Evolutionary conservation across 176 grass and related monocot genomes (phyloP).

Genomic region (Oryza coarctata): DNA sequence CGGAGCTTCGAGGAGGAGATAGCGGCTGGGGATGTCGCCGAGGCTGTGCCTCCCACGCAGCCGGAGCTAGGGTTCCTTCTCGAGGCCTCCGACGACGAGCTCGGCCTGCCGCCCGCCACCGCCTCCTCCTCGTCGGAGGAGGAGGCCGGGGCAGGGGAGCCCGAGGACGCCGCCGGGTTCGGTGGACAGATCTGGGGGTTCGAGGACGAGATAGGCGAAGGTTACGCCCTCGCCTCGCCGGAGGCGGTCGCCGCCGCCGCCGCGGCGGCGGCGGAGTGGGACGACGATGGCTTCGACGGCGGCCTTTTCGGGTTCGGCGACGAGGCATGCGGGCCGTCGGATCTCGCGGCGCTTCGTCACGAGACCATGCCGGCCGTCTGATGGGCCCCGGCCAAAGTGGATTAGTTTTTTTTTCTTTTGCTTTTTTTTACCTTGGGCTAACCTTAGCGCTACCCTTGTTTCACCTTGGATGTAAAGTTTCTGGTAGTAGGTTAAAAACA

Average conservation of each 20-base stretch:
- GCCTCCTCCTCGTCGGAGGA: background rate
- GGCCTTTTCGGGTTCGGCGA: conserved; percentile 50
- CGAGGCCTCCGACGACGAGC: conserved; percentile 87
- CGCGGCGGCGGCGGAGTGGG: conserved; percentile 29
- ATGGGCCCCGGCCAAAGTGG: background rate
- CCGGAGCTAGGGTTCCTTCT: conserved; percentile 61
- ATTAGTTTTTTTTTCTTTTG: conserved; percentile 15
- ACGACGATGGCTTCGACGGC: conserved; percentile 51
- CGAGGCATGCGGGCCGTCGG: conserved; percentile 29
- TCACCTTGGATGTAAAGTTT: conserved; percentile 52
- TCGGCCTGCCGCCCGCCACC: conserved; percentile 57
- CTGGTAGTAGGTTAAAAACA: conserved; percentile 29
- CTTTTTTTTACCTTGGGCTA: conserved; percentile 34
- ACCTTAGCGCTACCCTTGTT: conserved; percentile 49
- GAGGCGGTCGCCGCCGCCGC: conserved; percentile 21
- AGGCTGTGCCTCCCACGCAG: background rate
- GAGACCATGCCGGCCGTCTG: conserved; percentile 60
- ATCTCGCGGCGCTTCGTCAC: conserved; percentile 41
- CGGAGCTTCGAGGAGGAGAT: conserved; percentile 77
- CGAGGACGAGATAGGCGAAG: conserved; percentile 44
- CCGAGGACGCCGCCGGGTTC: background rate
- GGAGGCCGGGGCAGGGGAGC: conserved; percentile 1
- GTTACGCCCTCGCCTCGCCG: conserved; percentile 11
- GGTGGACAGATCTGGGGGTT: conserved; percentile 53
- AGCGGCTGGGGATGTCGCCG: conserved; percentile 9